Base-by-base conservation (phyloP, 202 grass and related monocot genomes). In the Zoysia matrella region DNA sequence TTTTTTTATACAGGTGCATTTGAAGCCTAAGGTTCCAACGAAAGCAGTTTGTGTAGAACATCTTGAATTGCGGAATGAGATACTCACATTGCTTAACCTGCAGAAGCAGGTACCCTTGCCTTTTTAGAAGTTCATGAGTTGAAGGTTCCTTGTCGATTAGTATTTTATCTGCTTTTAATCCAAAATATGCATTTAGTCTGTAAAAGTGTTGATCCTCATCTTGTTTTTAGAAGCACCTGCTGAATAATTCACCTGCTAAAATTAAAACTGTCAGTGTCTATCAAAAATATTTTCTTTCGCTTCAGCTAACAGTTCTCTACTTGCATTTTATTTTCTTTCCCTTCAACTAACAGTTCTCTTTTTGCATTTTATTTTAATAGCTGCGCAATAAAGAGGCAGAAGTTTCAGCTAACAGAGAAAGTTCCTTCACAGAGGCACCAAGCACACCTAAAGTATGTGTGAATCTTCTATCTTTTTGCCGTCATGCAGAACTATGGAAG, bases 1-100 rank as follows among this genome's bases (percentile, higher is more conserved):
- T 71, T 73, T 69, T 52, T 46, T 8, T 62, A 39, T 77, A 70
- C 61, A 94, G 92, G 92, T 94, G 61, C 86, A 94, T 77, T 87
- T 94, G 75, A 94, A 94, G 77, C 92, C 92, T 18, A 94, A 94
- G 58, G 92, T 94, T 53, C 92, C 89, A 67, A 94, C 92, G 4
- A 36, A 36, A 36, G 1, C 30, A 36, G 30, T 36, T 36, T 36
- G 30, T 36, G 30, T 36, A 36, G 30, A 36, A 36, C 30, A 36
- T 36, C 30, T 36, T 36, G 30, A 36, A 36, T 82, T 94, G 18
- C 83, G 92, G 51, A 94, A 87, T 5, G 92, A 94, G 76, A 91
- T 94, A 85, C 92, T 94, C 68, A 94, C 92, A 22, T 75, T 94
- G 65, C 89, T 94, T 76, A 94, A 94, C 81, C 77, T 94, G 84